Conservation (phyloP, 2,329 filamentous ascomycete genomes). For the Sporothrix mexicana region DNA sequence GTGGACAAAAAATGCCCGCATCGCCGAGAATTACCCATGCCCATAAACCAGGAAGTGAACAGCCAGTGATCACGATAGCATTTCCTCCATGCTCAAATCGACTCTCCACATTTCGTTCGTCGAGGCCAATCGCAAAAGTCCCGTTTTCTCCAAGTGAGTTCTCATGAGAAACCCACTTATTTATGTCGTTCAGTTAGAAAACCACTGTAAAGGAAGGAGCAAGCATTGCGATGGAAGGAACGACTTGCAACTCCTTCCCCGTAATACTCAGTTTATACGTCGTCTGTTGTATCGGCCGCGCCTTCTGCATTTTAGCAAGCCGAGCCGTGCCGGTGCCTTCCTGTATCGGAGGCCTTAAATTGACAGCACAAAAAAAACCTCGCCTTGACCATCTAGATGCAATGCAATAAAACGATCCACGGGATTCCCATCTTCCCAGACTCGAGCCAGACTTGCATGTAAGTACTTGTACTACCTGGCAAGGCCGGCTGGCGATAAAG, state of each 20-base stretch:
- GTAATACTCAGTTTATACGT: not conserved
- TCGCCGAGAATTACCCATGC: not conserved
- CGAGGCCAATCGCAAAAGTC: not conserved
- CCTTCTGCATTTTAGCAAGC: not conserved
- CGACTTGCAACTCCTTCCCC: not conserved
- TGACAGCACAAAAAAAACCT: slow-evolving; percentile 1
- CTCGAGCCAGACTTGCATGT: not conserved
- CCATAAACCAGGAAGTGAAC: not conserved
- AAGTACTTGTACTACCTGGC: not conserved
- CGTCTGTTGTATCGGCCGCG: not conserved
- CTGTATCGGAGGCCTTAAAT: not conserved
- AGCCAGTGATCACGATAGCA: not conserved
- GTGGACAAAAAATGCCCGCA: not conserved
- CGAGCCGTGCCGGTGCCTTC: slow-evolving; percentile 23
- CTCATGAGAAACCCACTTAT: slow-evolving; percentile 12
- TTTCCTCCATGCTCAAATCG: too few species aligned
- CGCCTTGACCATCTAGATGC: not conserved
- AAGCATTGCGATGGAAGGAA: not conserved
- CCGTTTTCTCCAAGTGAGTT: not conserved
- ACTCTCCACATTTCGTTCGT: not conserved
- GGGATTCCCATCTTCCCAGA: too few species aligned
- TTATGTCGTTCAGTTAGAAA: not conserved
- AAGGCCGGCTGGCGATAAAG: not conserved
- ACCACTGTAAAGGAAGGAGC: not conserved
- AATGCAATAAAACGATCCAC: not conserved